These are phyloP conservation scores for Colletotrichum sp. DNA, from an alignment of 2,329 filamentous ascomycete species.

Conservation along the genomic window DNA sequence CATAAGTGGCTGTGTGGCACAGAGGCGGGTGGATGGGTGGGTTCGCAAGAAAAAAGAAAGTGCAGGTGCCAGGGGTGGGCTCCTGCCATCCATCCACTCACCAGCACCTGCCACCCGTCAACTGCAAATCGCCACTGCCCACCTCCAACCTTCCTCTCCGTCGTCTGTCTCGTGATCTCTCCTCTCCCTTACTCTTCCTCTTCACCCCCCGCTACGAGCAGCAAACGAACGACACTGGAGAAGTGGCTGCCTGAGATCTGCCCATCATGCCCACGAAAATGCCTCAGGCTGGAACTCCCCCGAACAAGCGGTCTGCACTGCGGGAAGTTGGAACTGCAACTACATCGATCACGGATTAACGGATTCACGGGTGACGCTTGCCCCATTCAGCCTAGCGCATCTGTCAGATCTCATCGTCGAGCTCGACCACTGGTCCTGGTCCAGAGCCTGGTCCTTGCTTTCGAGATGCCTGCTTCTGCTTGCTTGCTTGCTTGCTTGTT, in stretches of 20 bases:
- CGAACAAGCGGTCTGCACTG: conserved; percentile 14
- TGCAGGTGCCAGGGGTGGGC: background rate
- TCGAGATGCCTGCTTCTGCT: background rate
- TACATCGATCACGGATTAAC: background rate
- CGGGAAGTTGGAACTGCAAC: background rate
- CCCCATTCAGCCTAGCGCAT: background rate
- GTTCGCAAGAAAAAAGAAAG: background rate
- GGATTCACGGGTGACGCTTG: background rate
- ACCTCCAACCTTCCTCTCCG: background rate
- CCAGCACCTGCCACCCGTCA: background rate
- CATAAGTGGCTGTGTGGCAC: background rate
- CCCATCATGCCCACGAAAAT: background rate
- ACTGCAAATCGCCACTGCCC: background rate
- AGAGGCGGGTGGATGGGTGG: background rate
- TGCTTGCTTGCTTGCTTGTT: background rate
- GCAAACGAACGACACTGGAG: background rate
- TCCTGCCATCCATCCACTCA: background rate
- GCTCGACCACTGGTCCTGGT: background rate
- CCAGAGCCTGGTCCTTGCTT: background rate
- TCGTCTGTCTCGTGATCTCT: background rate
- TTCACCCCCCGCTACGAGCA: background rate
- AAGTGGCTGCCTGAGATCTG: background rate
- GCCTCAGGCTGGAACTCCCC: background rate
- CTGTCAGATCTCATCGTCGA: conserved; percentile 20
- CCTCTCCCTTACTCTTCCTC: background rate